Conservation (phyloP, 345 rosid species). For the Limnanthes douglasii region DNA sequence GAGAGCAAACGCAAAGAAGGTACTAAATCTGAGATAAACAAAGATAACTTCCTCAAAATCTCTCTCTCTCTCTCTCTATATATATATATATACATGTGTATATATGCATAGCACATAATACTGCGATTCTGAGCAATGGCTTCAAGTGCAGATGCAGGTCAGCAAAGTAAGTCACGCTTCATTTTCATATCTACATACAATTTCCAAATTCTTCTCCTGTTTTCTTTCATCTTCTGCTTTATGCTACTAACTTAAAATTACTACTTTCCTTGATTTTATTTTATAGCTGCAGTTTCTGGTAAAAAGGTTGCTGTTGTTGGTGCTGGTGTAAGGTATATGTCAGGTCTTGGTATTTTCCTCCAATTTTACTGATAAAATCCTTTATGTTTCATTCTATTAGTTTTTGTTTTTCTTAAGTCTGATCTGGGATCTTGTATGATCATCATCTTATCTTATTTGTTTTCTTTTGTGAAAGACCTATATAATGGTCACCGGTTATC, state of each 20-base stretch:
- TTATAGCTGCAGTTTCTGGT: slow-evolving; percentile 20
- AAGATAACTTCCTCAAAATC: too few species aligned
- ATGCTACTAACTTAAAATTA: background rate
- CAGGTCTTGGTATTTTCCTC: background rate
- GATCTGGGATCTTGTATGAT: too few species aligned
- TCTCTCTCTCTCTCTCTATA: too few species aligned
- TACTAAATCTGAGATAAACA: too few species aligned
- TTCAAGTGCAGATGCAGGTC: slow-evolving; percentile 11
- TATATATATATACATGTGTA: too few species aligned
- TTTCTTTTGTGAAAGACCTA: too few species aligned
- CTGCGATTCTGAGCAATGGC: too few species aligned
- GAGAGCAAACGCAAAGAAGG: too few species aligned
- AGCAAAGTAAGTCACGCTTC: slow-evolving; percentile 7
- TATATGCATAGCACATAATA: too few species aligned
- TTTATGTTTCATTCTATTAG: background rate
- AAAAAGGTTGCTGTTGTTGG: slow-evolving; percentile 73
- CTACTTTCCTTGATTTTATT: background rate
- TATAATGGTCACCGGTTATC: too few species aligned
- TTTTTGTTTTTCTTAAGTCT: background rate
- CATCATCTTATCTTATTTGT: too few species aligned
- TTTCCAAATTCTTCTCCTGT: background rate
- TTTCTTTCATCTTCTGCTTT: background rate
- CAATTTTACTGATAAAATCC: background rate
- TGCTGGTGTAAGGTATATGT: slow-evolving; percentile 64
- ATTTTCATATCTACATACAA: background rate